Evolutionary conservation across 768 basidiomycete species (phyloP).

Genomic region (Termitomyces sp.): DNA sequence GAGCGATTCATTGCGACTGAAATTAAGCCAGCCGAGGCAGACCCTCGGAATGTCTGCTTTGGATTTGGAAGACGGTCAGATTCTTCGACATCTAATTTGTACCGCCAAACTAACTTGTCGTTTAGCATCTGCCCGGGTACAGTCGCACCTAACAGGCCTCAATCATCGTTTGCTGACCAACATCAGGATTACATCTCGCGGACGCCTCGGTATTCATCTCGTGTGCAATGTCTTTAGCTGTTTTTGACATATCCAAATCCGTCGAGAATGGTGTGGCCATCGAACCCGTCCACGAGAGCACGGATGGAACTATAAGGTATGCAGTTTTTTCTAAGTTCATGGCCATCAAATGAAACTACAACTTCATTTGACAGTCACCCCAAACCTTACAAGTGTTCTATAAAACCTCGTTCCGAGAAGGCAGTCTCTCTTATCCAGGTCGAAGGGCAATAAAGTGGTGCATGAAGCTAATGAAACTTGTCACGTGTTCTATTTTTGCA

Average conservation of each 20-base stretch:
- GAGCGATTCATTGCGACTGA: slow-evolving; percentile 50
- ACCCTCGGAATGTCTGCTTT: slow-evolving; percentile 59
- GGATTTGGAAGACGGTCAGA: slow-evolving; percentile 64
- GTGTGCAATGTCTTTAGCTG: slow-evolving; percentile 46
- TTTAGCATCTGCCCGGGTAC: slow-evolving; percentile 45
- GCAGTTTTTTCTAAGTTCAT: not conserved
- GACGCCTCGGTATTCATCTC: slow-evolving; percentile 50
- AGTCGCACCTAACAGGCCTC: not conserved
- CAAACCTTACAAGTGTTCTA: slow-evolving; percentile 53
- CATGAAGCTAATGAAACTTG: not conserved
- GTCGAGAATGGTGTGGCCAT: slow-evolving; percentile 39
- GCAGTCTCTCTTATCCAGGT: slow-evolving; percentile 47
- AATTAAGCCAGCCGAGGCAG: slow-evolving; percentile 38
- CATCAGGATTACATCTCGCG: slow-evolving; percentile 45
- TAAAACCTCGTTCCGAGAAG: slow-evolving; percentile 56
- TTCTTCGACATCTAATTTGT: slow-evolving; percentile 1
- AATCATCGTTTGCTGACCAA: slow-evolving; percentile 4
- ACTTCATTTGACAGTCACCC: slow-evolving; percentile 40
- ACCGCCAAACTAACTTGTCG: slow-evolving; percentile 2
- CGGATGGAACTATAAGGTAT: slow-evolving; percentile 62
- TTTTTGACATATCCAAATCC: slow-evolving; percentile 44
- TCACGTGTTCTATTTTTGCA: slow-evolving; percentile 1
- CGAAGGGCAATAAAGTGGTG: slow-evolving; percentile 23
- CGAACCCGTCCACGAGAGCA: slow-evolving; percentile 51
- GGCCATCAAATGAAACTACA: not conserved